Conservation (phyloP, 345 rosid genomes). For the Populus alba region DNA sequence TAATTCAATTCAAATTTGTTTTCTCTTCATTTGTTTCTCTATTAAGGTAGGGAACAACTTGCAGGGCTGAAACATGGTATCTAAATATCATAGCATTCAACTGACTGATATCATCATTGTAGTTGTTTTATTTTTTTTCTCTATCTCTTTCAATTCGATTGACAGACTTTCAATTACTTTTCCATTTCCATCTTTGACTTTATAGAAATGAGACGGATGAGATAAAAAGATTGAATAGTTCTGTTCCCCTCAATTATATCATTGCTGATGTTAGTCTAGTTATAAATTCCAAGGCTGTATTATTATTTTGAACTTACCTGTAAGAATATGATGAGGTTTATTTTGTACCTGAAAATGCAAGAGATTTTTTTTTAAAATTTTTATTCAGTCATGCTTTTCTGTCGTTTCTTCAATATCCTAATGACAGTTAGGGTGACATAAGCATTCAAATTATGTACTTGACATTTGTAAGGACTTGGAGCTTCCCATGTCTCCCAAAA, state of each 20-base stretch:
- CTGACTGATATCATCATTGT: neutral
- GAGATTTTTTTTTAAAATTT: no score
- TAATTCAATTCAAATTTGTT: neutral
- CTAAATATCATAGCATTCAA: neutral
- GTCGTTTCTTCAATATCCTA: no score
- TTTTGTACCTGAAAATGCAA: neutral
- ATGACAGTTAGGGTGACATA: no score
- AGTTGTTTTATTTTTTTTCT: neutral
- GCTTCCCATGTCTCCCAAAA: no score
- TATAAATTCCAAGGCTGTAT: neutral
- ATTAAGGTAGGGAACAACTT: neutral
- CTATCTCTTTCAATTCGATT: neutral
- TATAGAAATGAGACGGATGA: neutral
- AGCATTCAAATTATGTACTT: no score
- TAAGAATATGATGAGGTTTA: no score
- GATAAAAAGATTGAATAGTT: neutral
- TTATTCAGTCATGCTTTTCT: no score
- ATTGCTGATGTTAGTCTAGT: neutral
- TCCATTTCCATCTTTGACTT: neutral
- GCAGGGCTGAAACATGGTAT: neutral
- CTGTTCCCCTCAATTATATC: neutral
- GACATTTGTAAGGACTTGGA: no score
- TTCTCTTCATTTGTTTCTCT: neutral
- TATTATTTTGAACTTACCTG: neutral
- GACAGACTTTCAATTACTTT: neutral